These are phyloP conservation scores for Penicillium roqueforti DNA, from an alignment of 495 filamentous ascomycete species.

Conservation along the genomic window DNA sequence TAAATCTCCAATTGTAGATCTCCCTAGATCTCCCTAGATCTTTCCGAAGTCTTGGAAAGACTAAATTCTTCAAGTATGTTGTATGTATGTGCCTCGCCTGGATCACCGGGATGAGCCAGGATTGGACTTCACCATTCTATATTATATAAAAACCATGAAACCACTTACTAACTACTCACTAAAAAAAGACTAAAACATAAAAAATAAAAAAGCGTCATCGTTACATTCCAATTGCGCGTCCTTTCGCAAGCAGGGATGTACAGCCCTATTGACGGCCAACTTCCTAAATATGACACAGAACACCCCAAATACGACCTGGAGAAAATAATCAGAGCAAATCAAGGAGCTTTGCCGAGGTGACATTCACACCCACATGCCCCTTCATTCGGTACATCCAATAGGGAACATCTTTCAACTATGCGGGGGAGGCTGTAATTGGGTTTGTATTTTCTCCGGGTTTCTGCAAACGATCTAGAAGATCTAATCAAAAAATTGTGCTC, in stretches of 20 bases:
- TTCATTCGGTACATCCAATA: not conserved
- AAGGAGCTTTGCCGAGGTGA: constrained; percentile 6
- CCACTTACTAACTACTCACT: too few relatives aligned
- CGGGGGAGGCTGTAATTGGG: constrained; percentile 6
- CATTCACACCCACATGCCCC: not conserved
- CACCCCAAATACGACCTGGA: not conserved
- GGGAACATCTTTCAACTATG: not conserved
- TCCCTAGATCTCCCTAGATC: not conserved
- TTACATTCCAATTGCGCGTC: constrained; percentile 13
- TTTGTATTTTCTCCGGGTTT: not conserved
- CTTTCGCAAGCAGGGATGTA: constrained; percentile 8
- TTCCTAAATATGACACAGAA: not conserved
- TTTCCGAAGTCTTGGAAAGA: not conserved
- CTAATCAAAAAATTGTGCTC: too few relatives aligned
- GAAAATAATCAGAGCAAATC: not conserved
- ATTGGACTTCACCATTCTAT: constrained; percentile 8
- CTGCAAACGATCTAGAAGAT: constrained; percentile 7
- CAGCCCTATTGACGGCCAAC: not conserved
- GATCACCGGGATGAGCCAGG: constrained; percentile 18
- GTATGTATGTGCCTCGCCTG: too few relatives aligned
- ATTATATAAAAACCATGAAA: too few relatives aligned
- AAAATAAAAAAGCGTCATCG: not conserved
- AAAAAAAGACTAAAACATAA: not conserved
- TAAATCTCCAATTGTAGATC: not conserved
- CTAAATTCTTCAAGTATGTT: too few relatives aligned